Evolutionary conservation across 768 basidiomycete species (phyloP).

Genomic region (Omphalotus guepiniiformis): DNA sequence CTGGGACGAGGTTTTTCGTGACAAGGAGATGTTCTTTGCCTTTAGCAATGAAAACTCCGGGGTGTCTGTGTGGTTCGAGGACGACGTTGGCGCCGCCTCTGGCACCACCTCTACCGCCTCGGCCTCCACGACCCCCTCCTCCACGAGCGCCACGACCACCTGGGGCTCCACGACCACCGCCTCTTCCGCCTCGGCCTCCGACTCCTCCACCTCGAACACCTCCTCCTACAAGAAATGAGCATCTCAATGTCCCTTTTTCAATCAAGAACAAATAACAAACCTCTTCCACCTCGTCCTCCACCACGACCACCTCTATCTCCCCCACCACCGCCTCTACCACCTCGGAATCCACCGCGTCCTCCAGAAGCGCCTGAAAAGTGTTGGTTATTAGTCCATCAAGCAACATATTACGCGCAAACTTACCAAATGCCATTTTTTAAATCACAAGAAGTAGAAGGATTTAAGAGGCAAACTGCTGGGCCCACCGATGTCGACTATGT

Average conservation of each 20-base stretch:
- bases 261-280: constrained; percentile 16
- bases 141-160: constrained; percentile 42
- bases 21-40: constrained; percentile 97
- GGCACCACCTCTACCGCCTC: constrained; percentile 68
- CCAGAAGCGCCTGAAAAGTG: constrained; percentile 50
- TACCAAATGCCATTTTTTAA: constrained; percentile 8
- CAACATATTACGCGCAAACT: background rate
- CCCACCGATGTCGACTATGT: too few relatives aligned
- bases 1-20: constrained; percentile 96
- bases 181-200: constrained; percentile 33
- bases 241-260: constrained; percentile 8
- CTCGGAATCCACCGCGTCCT: constrained; percentile 67
- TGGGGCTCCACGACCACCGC: constrained; percentile 34
- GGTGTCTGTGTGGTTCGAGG: constrained; percentile 92
- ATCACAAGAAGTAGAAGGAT: background rate
- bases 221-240: constrained; percentile 19
- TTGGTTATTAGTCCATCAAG: background rate
- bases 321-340: constrained; percentile 33
- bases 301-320: constrained; percentile 35
- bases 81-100: constrained; percentile 85
- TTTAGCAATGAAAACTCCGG: constrained; percentile 94
- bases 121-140: constrained; percentile 45
- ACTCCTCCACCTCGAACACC: constrained; percentile 32
- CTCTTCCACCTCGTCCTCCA: constrained; percentile 32
- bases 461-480: too few relatives aligned